These are phyloP conservation scores for Entonaema liquescens DNA, from an alignment of 495 filamentous ascomycete species.

Conservation along the genomic window DNA sequence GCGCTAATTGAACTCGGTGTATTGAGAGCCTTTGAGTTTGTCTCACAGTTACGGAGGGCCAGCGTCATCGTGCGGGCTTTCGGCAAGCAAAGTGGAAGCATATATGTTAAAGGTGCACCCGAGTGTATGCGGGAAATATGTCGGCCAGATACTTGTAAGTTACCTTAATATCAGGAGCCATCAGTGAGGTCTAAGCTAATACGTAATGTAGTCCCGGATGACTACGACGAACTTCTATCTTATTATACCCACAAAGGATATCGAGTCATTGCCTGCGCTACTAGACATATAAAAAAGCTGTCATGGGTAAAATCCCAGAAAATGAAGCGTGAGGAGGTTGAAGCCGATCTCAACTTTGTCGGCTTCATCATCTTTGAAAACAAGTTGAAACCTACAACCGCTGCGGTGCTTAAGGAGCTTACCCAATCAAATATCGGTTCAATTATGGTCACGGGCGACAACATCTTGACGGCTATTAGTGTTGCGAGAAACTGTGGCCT, in stretches of 20 bases:
- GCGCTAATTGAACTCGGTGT: constrained; percentile 80
- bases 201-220: constrained; percentile 71
- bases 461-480: constrained; percentile 96
- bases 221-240: constrained; percentile 86
- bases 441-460: constrained; percentile 98
- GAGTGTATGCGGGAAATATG: constrained; percentile 97
- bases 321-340: constrained; percentile 85
- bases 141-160: constrained; percentile 76
- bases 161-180: neutral
- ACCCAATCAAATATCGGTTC: constrained; percentile 83
- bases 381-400: constrained; percentile 88
- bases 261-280: constrained; percentile 96
- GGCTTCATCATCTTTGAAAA: constrained; percentile 99
- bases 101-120: constrained; percentile 97
- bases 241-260: constrained; percentile 96
- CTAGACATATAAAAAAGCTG: constrained; percentile 83
- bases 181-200: constrained; percentile 22
- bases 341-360: constrained; percentile 82
- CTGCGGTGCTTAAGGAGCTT: constrained; percentile 82
- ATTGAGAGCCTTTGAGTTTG: constrained; percentile 90
- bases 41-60: constrained; percentile 91
- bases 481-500: constrained; percentile 93
- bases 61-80: constrained; percentile 92
- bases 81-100: constrained; percentile 76
- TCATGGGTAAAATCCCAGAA: constrained; percentile 95